Evolutionary conservation across 2,329 filamentous ascomycete genomes (phyloP).

Genomic region (Cercospora zeina): DNA sequence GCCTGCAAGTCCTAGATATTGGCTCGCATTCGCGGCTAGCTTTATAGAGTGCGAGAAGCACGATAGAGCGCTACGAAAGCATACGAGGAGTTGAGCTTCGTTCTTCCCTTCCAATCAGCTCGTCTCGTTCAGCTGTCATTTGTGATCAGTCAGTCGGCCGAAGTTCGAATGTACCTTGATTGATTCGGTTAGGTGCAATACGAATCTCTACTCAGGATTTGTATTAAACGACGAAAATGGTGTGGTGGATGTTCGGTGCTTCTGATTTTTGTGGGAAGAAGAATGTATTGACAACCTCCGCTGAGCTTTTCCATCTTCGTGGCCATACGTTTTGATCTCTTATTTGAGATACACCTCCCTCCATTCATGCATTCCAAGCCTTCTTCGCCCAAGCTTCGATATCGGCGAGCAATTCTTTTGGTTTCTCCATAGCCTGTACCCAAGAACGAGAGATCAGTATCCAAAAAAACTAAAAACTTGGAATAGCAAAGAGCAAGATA

Average conservation of each 20-base stretch:
- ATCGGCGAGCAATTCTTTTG: constrained; percentile 38
- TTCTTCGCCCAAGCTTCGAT: constrained; percentile 40
- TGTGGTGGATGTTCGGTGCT: no score
- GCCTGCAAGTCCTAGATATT: neutral
- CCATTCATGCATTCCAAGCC: constrained; percentile 32
- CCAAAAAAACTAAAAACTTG: no score
- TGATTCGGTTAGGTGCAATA: no score
- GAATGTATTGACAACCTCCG: no score
- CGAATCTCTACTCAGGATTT: no score
- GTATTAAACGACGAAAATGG: no score
- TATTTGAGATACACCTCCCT: neutral
- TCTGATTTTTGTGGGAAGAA: no score
- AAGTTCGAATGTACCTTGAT: no score
- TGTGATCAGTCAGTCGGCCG: neutral
- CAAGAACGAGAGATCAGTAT: neutral
- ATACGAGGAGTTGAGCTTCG: neutral
- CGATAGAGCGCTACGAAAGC: neutral
- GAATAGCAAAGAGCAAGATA: neutral
- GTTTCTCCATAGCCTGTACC: constrained; percentile 41
- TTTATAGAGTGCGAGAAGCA: neutral
- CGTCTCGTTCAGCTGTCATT: neutral
- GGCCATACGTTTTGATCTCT: neutral
- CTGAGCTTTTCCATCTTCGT: no score
- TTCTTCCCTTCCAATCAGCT: neutral
- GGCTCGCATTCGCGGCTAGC: neutral